Conservation (phyloP, 352 stramenopile genomes). For the Pythium rishiriense region DNA sequence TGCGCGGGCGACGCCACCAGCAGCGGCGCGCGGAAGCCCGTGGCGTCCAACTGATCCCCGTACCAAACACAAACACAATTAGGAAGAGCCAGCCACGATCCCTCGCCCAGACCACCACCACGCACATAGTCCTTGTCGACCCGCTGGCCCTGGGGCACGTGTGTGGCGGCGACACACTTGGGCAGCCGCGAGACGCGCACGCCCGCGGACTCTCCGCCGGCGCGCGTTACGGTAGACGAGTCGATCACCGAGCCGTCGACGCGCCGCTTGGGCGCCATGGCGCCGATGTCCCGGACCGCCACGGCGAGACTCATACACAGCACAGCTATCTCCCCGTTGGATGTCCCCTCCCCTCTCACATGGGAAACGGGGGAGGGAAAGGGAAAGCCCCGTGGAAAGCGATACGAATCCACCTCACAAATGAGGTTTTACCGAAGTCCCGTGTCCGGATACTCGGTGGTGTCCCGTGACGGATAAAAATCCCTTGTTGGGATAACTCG, state of each 20-base stretch:
- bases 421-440: constrained; percentile 21
- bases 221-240: too few relatives aligned
- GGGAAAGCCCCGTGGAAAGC: constrained; percentile 21
- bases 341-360: background rate
- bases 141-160: constrained; percentile 4
- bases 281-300: constrained; percentile 6
- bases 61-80: background rate
- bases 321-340: constrained; percentile 10
- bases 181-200: constrained; percentile 14
- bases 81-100: background rate
- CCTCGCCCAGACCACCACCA: background rate
- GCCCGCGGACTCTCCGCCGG: background rate
- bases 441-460: background rate
- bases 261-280: background rate
- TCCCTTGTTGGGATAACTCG: constrained; percentile 12
- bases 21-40: constrained; percentile 31
- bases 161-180: constrained; percentile 7
- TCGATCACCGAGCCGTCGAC: background rate
- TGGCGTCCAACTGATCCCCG: constrained; percentile 25
- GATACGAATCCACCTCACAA: constrained; percentile 23
- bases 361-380: background rate
- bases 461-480: constrained; percentile 17
- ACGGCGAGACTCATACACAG: constrained; percentile 16
- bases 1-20: constrained; percentile 26
- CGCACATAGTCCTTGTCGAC: constrained; percentile 29